Evolutionary conservation across 2,329 filamentous ascomycete species (phyloP), one percentile per base, ranked within the genome.

Genomic region (Trichoderma sp.): DNA sequence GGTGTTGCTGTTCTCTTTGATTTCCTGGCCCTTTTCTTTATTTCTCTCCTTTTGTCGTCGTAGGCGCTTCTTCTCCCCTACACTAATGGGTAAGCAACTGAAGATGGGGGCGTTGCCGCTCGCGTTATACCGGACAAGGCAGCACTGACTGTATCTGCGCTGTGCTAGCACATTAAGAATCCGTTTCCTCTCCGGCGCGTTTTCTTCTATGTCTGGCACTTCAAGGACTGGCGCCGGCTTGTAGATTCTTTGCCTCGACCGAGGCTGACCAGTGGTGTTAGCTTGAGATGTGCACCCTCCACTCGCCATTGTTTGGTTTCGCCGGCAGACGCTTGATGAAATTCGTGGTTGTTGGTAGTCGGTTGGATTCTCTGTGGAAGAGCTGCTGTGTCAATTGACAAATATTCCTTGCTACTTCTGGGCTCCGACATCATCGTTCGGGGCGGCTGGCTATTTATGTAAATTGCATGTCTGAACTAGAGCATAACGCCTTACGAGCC

Each of bases 101-200:
- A 17, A 22, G 1, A n/a, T 22, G 42, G 6, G 9, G n/a, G 22
- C 3, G 25, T 48, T 27, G 37, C 19, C 32, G 7, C 12, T 6
- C 72, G 59, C 37, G 48, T 6, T 12, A 45, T 25, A 19, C 15
- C 17, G 5, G 22, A 9, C 35, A 2, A 9, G 17, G 19, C 17
- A 19, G 6, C 13, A 68, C 74, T 72, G 71, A 84, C 84, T 77
- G 66, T 87, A 87, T 77, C 84, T 78, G 54, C 85, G 79, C 69
- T 87, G 84, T 1, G 85, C 84, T 39, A 87, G 74, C 10, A 87
- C 82, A 65, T 86, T 86, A 25, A 87, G 70, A 1, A 86, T 78
- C 12, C 84, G 78, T 73, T 86, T 87, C 25, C 85, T 78, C 74
- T 87, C 84, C 3, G 80, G 77, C 1, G 84, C 82, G 75, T 87